Base-by-base conservation (phyloP, 768 basidiomycete genomes). In the Macrocybe gigantea region DNA sequence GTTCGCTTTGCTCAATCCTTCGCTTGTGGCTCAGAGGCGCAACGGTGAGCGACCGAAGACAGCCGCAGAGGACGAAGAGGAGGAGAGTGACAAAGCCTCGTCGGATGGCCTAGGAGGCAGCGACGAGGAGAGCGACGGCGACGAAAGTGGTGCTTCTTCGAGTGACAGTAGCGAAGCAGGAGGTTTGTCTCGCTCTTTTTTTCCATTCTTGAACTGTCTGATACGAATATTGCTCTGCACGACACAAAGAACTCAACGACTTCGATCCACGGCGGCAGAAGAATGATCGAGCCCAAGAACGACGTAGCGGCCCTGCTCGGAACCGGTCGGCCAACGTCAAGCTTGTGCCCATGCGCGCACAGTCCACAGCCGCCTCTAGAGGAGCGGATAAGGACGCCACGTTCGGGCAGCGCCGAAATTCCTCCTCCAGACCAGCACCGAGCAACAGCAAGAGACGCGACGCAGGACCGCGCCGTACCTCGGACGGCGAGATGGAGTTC, bases 1-100 rank as follows among this genome's bases (percentile, higher is more conserved):
- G 70, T 98, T 76, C 63, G 88, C 85, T n/a, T 66, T 98, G 54
- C 80, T 97, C 61, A 93, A 98, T 64, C 95, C 95, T 10, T 94
- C 93, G 13, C 67, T 85, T 7, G 81, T 70, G n/a, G 74, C 78
- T 31, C 77, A 77, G 60, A 78, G 72, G 61, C 66, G 70, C 59
- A 61, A 50, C 22, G 58, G 56, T 46, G 58, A 55, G 33, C 66
- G 72, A 53, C 64, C 66, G 43, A 89, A 79, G 74, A 94, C 90
- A 1, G 90, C 85, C 1, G 88, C 91, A 22, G 88, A 93, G 58
- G 82, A 89, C 33, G 91, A 94, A 54, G 89, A 89, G 31, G 93
- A 93, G 12, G 89, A 92, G 60, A 89, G 85, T 55, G 88, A 91
- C 50, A 80, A 75, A 60, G 47, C 62, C 11, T 85, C 84, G 7